Conservation (phyloP, 2,329 filamentous ascomycete genomes). For the Botrytis paeoniae region DNA sequence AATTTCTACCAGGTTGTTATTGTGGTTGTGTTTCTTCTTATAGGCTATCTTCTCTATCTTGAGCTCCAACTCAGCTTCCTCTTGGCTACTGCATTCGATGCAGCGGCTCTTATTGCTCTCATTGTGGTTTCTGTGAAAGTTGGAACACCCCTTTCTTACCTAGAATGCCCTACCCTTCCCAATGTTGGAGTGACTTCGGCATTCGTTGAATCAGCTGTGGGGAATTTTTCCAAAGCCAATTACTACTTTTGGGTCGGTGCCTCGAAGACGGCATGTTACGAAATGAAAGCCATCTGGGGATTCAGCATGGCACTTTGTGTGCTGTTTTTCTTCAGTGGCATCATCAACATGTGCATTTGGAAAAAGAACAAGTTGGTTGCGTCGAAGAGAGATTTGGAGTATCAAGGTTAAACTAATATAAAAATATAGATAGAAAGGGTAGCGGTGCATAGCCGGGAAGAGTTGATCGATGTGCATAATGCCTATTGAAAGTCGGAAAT, state of each 20-base stretch:
- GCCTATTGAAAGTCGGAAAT: background rate
- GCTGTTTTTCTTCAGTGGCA: conserved; percentile 62
- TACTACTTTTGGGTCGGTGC: conserved; percentile 51
- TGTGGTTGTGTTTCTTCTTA: conserved; percentile 60
- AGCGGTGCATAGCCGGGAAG: background rate
- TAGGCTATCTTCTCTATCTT: conserved; percentile 80
- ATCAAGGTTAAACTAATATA: background rate
- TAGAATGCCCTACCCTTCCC: conserved; percentile 62
- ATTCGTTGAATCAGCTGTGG: conserved; percentile 45
- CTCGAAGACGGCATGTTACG: conserved; percentile 66
- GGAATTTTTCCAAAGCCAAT: conserved; percentile 44
- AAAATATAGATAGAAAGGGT: background rate
- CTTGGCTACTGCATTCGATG: conserved; percentile 63
- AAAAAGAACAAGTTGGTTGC: conserved; percentile 26
- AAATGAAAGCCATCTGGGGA: conserved; percentile 87
- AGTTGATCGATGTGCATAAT: background rate
- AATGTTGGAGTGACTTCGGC: conserved; percentile 42
- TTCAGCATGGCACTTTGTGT: conserved; percentile 75
- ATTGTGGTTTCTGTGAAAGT: conserved; percentile 74
- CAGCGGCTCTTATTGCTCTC: conserved; percentile 69
- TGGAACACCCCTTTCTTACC: conserved; percentile 75
- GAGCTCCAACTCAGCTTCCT: conserved; percentile 74
- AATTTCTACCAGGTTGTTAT: conserved; percentile 46
- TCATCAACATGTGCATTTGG: conserved; percentile 61
- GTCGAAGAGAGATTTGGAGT: conserved; percentile 28